Evolutionary conservation across 2,329 filamentous ascomycete genomes (phyloP), one percentile per base, ranked within the genome.

Genomic region (Sclerotinia trifoliorum): DNA sequence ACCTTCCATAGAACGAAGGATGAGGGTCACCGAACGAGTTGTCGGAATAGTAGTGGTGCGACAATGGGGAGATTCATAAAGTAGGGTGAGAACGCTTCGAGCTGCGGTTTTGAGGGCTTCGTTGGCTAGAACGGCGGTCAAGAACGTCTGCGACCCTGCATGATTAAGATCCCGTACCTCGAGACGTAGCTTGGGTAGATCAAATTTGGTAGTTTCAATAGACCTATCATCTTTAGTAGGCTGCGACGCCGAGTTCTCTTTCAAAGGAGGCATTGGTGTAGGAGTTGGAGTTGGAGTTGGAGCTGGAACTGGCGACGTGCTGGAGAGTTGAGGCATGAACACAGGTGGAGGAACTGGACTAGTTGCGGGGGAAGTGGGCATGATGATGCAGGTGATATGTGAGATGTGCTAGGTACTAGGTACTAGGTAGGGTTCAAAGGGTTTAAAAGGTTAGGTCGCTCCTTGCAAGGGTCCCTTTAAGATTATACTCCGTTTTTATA

Each of bases 11-110:
- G 88, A 83, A 42, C 91, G 87, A 5, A 98, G 82, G 69, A 97
- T 84, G 48, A 98, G 80, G 0, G 94, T 97, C 24, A 98, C 88
- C 64, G 92, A 96, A 70, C 93, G 90, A 13, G 92, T 95, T n/a
- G 86, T 83, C 52, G 86, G 86, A 10, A 73, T 65, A 26, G 71
- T 73, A 48, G 82, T 82, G 57, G 78, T 77, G 35, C 77, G 75
- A 70, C 80, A 78, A 5, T 75, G 72, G 60, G 82, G 80, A n/a
- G 80, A 79, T 56, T 76, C 74, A 78, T 97, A 98, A 42, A 98
- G 87, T 35, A 88, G 84, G 42, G 82, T 81, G 61, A 95, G 84
- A 21, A 97, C 92, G 71, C 86, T 85, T 62, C 84, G 78, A 44
- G 94, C 85, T 68, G 90, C 88, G 17, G 81, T 79, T 65, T 85